Evolutionary conservation across 2,329 filamentous ascomycete species (phyloP), one percentile per base, ranked within the genome.

Genomic region (Orbilia quercus): DNA sequence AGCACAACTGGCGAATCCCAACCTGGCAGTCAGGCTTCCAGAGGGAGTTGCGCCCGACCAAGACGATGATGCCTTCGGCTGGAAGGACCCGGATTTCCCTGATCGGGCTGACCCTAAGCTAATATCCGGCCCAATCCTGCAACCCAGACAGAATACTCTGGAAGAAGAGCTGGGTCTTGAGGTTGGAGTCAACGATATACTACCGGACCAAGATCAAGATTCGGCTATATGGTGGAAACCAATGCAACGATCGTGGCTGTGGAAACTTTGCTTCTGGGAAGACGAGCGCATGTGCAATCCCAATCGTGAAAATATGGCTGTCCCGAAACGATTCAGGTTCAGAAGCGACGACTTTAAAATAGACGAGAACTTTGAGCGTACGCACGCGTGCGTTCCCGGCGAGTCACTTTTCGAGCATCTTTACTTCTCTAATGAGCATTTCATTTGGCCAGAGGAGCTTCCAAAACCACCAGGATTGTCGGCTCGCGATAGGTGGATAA

Each of bases 391-490:
- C 51, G 36, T 11, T 1, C 59, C 42, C 16, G 66, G 66, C 2
- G 66, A 72, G 22, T 53, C 58, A n/a, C 59, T 44, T 22, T 59
- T 58, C 12, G 66, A 72, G 18, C 66, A 72, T 42, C 51, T 64
- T 34, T 72, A 64, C 36, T 72, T 57, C 18, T 72, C 66, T 0
- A 23, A 64, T 12, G 31, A 58, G n/a, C 38, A 38, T 20, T 72
- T 64, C 22, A 45, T 58, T 28, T 72, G 58, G 66, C 66, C 66
- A 16, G 51, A 64, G 12, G 7, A 7, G 4, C 50, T 72, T 6
- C 58, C 51, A 6, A 72, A 63, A 12, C 66, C 66, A n/a, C 42
- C 50, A 11, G 66, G 66, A 12, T 22, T n/a, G 16, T 72, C 66
- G 28, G 66, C 66, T 31, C 45, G 59, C 9, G 66, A 72, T 45